Conservation (phyloP, 305 asterid genomes). For the Caryopteris hybrid region DNA sequence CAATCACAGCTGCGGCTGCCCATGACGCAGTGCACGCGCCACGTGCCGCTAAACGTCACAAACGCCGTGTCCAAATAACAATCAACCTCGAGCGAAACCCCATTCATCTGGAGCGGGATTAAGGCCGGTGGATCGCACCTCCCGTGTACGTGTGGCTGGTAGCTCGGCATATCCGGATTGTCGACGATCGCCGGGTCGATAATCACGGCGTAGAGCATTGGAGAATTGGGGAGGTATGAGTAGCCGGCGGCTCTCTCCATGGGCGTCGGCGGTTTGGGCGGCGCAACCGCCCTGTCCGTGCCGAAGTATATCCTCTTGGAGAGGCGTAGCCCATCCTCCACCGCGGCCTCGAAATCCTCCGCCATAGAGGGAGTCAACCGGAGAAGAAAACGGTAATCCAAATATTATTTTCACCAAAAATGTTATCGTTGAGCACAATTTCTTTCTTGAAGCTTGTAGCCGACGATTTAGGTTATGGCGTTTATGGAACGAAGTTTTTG, state of each 20-base stretch:
- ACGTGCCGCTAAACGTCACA: constrained; percentile 53
- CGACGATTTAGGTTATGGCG: constrained; percentile 23
- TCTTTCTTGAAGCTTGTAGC: background rate
- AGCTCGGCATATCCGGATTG: constrained; percentile 95
- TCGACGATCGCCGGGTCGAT: constrained; percentile 78
- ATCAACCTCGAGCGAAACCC: constrained; percentile 57
- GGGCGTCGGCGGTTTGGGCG: constrained; percentile 62
- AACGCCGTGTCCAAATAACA: constrained; percentile 76
- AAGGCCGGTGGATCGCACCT: constrained; percentile 87
- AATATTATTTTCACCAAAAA: background rate
- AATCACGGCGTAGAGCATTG: constrained; percentile 84
- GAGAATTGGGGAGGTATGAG: constrained; percentile 56
- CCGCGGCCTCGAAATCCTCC: constrained; percentile 78
- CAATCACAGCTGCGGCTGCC: constrained; percentile 79
- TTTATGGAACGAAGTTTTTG: constrained; percentile 2
- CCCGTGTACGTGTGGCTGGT: constrained; percentile 99
- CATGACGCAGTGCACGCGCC: constrained; percentile 98
- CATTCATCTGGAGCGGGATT: constrained; percentile 88
- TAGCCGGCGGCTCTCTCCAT: constrained; percentile 58
- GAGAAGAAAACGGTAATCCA: background rate
- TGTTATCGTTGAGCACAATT: constrained; percentile 11
- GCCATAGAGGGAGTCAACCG: constrained; percentile 39
- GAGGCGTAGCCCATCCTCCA: constrained; percentile 89
- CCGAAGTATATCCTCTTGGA: constrained; percentile 82
- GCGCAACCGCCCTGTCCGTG: constrained; percentile 84